These are phyloP conservation scores for Rhododendron griersonianum DNA, from an alignment of 148 eudicot genomes.

Conservation along the genomic window DNA sequence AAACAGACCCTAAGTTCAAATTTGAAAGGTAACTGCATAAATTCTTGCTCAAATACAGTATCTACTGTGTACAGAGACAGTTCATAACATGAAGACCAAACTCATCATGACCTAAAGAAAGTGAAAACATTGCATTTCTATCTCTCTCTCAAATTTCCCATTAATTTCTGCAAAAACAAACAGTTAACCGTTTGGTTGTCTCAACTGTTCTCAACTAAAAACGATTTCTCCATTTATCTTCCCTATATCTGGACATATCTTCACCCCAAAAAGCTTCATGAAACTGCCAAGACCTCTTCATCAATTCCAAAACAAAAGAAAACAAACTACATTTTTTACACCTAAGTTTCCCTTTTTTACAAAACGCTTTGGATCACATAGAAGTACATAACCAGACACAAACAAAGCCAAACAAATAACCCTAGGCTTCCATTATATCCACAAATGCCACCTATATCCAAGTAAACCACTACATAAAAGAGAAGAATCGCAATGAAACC, in stretches of 20 bases:
- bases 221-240: neutral
- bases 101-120: neutral
- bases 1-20: neutral
- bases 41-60: too few species aligned
- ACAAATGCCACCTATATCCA: conserved; percentile 4
- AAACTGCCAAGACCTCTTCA: neutral
- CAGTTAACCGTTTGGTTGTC: neutral
- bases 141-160: neutral
- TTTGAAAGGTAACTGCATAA: neutral
- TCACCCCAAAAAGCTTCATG: neutral
- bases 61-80: neutral
- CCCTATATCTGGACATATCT: neutral
- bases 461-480: neutral
- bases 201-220: neutral
- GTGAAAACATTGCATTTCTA: neutral
- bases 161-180: neutral
- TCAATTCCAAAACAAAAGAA: neutral
- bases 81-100: neutral
- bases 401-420: neutral
- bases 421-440: neutral
- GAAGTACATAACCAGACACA: neutral
- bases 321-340: neutral
- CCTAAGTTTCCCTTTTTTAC: neutral
- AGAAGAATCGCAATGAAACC: neutral
- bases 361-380: neutral